Evolutionary conservation across 768 basidiomycete genomes (phyloP).

Genomic region (Leccinum imitatum): DNA sequence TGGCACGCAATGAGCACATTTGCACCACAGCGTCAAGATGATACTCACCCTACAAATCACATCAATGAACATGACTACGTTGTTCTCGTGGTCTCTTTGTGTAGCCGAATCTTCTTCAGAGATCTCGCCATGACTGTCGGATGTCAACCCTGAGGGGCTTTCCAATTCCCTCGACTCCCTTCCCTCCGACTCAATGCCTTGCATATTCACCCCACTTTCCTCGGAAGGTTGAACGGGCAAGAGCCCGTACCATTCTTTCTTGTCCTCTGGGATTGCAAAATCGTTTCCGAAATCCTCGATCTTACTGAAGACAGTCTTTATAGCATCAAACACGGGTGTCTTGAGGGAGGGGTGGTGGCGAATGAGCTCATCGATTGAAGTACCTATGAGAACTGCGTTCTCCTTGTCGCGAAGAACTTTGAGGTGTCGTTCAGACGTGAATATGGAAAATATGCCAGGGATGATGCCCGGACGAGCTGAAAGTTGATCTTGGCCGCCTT

Average conservation of each 20-base stretch:
- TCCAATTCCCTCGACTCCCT: slow-evolving; percentile 20
- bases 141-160: slow-evolving; percentile 18
- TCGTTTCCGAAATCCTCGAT: slow-evolving; percentile 73
- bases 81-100: slow-evolving; percentile 67
- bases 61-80: slow-evolving; percentile 76
- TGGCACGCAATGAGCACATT: not conserved
- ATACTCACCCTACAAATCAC: slow-evolving; percentile 70
- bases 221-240: slow-evolving; percentile 30
- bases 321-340: slow-evolving; percentile 70
- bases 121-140: slow-evolving; percentile 17
- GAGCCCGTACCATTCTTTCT: slow-evolving; percentile 68
- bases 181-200: slow-evolving; percentile 36
- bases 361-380: slow-evolving; percentile 91
- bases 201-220: slow-evolving; percentile 47
- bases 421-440: slow-evolving; percentile 80
- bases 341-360: slow-evolving; percentile 93
- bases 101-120: slow-evolving; percentile 34
- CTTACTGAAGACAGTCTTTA: slow-evolving; percentile 66
- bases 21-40: not conserved
- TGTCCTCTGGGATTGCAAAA: slow-evolving; percentile 54
- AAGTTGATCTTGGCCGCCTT: slow-evolving; percentile 81
- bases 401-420: slow-evolving; percentile 90
- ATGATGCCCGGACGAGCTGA: slow-evolving; percentile 77
- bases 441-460: slow-evolving; percentile 79
- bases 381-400: slow-evolving; percentile 85